phyloP scores from a whole-genome alignment of 345 rosid species.

The Hibiscus tridactylites region DNA sequence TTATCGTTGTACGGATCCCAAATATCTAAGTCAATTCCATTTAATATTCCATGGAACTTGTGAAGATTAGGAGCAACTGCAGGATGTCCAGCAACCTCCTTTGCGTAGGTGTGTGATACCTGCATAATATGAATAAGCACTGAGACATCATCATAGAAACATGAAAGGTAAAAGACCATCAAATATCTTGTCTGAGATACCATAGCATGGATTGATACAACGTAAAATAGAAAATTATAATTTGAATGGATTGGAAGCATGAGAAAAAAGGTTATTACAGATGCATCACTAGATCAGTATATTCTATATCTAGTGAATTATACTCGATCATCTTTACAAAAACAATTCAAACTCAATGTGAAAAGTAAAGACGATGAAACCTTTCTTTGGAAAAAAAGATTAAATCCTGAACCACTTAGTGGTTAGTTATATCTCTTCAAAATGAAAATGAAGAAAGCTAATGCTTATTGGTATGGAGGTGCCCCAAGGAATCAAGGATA shows the following conservation, averaged over 20 bases:
- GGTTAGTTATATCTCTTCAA: not conserved
- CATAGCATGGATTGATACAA: not conserved
- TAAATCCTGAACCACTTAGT: not conserved
- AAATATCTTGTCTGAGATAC: not conserved
- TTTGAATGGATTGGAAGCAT: not conserved
- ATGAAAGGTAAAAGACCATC: not conserved
- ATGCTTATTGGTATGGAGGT: not conserved
- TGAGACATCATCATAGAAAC: not conserved
- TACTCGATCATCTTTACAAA: not conserved
- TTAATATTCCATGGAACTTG: slow-evolving; percentile 84
- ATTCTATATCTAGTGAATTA: not conserved
- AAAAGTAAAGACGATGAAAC: not conserved
- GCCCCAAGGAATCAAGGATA: slow-evolving; percentile 1
- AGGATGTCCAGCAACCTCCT: slow-evolving; percentile 76
- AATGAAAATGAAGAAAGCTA: not conserved
- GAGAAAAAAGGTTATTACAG: not conserved
- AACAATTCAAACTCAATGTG: not conserved
- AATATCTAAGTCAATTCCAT: slow-evolving; percentile 87
- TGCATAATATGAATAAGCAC: slow-evolving; percentile 21
- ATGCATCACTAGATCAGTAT: not conserved
- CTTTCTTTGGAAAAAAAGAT: not conserved
- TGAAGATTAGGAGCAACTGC: slow-evolving; percentile 56
- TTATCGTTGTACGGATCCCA: slow-evolving; percentile 93
- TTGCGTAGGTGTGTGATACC: slow-evolving; percentile 81
- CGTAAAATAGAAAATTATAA: not conserved